Evolutionary conservation across 202 grass and related monocot species (phyloP).

Genomic region (Digitaria exilis): DNA sequence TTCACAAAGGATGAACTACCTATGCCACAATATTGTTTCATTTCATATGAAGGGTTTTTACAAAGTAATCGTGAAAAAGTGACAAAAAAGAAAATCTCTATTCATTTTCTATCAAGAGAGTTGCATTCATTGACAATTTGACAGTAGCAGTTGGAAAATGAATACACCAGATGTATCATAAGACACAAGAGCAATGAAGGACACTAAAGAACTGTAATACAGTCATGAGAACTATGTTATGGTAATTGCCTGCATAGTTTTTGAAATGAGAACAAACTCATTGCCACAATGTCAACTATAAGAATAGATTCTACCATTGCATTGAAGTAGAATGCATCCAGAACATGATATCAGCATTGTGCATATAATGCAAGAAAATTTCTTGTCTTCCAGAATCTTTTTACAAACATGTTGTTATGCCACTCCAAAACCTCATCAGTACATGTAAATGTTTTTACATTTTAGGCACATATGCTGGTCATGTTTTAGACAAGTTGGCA

Average conservation of each 20-base stretch:
- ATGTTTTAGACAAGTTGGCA: conserved; percentile 5
- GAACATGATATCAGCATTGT: not conserved
- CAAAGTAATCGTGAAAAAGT: not conserved
- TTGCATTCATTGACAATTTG: conserved; percentile 10
- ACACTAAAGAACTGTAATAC: not conserved
- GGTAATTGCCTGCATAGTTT: too few species aligned
- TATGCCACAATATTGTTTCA: conserved; percentile 1
- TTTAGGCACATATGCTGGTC: not conserved
- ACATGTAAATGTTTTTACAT: too few species aligned
- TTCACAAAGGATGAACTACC: not conserved
- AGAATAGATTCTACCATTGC: not conserved
- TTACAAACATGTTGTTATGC: not conserved
- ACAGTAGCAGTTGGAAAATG: not conserved
- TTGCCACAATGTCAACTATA: conserved; percentile 5
- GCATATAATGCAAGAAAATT: conserved; percentile 8
- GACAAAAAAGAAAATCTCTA: not conserved
- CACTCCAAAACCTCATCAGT: not conserved
- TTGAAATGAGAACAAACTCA: not conserved
- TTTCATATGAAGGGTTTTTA: not conserved
- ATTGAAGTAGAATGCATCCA: not conserved
- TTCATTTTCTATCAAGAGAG: not conserved
- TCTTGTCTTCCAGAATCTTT: conserved; percentile 7
- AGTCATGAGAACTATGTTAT: too few species aligned
- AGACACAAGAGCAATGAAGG: not conserved
- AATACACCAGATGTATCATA: conserved; percentile 12